Base-by-base conservation (phyloP, 371 early-diverging fungal genomes). In the Mortierella polycephala region DNA sequence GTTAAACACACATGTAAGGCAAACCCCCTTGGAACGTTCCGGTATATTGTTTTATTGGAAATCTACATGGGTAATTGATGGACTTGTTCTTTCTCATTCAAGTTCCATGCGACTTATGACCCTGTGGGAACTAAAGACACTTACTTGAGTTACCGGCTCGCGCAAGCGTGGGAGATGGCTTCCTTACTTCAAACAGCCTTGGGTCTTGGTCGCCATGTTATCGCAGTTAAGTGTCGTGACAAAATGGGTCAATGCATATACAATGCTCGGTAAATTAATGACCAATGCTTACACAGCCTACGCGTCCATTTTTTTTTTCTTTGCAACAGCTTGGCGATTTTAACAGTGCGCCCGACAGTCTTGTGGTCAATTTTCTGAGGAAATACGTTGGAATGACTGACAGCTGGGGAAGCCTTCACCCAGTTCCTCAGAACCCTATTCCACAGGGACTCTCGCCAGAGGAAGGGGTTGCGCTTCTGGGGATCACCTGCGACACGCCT, bases 1-100 rank as follows among this genome's bases (percentile, higher is more conserved):
- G 11, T 90, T 85, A 58, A 89, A 87, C 18, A 90, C 89, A 4
- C 91, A 90, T 81, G 91, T 86, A 86, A 76, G 82, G 39, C 30
- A 20, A 5, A 47, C 20, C 18, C 21, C 8, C 6, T 14, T 65
- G 5, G 7, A 12, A 20, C 42, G n/a, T 55, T 47, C n/a, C 39
- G n/a, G n/a, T n/a, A n/a, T n/a, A n/a, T n/a, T n/a, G n/a, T n/a
- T n/a, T 16, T 20, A 42, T 45, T 13, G 6, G 47, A 4, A 54
- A 44, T 5, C 13, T 58, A 7, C 1, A n/a, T 37, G 39, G 18
- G 9, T 20, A 21, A 5, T 41, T 23, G 7, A 30, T 50, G 30
- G 6, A 11, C 16, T 40, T 23, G 7, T 12, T 23, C 44, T 20
- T 52, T 16, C 42, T 45, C 30, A 11, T 49, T 30, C 20, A 13